These are phyloP conservation scores for Calophaca sinica DNA, from an alignment of 306 rosid genomes.

Conservation along the genomic window DNA sequence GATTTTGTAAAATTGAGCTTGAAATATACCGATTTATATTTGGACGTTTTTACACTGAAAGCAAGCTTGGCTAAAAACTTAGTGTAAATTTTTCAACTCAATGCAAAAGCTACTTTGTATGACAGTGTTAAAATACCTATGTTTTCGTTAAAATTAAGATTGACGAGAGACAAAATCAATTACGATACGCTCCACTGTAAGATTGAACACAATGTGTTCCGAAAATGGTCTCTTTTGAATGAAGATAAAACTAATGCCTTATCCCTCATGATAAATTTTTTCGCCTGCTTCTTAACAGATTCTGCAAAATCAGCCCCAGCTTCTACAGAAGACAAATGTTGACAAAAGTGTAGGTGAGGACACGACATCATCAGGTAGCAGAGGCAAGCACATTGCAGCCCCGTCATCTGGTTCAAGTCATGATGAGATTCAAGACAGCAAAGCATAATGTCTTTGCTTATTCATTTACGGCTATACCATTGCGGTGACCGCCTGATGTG, in stretches of 20 bases:
- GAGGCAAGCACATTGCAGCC: slow-evolving; percentile 58
- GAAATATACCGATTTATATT: too few relatives aligned
- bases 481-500: slow-evolving; percentile 36
- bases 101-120: too few relatives aligned
- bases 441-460: slow-evolving; percentile 28
- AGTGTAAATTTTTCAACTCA: too few relatives aligned
- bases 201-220: background rate
- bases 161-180: too few relatives aligned
- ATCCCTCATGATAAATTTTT: background rate
- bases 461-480: slow-evolving; percentile 28
- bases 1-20: too few relatives aligned
- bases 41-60: too few relatives aligned
- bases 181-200: too few relatives aligned
- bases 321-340: slow-evolving; percentile 51
- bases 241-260: slow-evolving; percentile 19
- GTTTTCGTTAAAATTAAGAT: too few relatives aligned
- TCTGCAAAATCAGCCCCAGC: slow-evolving; percentile 64
- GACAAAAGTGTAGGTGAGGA: slow-evolving; percentile 44
- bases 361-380: slow-evolving; percentile 50
- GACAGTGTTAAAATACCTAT: too few relatives aligned
- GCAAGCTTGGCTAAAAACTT: too few relatives aligned
- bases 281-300: slow-evolving; percentile 37
- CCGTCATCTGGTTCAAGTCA: slow-evolving; percentile 45
- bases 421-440: slow-evolving; percentile 33
- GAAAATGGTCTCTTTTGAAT: slow-evolving; percentile 18